Evolutionary conservation across 805 yeast genomes (phyloP).

Genomic region (Candida oleophila): DNA sequence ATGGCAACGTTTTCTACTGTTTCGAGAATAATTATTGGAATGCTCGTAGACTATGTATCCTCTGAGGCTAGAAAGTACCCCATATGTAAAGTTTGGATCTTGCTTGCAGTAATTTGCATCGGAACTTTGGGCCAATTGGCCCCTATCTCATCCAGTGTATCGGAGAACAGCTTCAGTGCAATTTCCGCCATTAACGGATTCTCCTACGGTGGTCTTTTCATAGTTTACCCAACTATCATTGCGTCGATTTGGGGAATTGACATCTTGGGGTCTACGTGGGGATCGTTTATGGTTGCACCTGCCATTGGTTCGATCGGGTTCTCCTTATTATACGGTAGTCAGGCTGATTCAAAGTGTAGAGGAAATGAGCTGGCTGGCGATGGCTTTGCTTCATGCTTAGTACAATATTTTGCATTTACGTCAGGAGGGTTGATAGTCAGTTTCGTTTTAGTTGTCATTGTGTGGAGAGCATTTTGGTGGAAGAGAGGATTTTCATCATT

Average conservation of each 20-base stretch:
- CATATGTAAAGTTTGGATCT: constrained; percentile 33
- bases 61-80: constrained; percentile 25
- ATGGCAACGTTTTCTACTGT: constrained; percentile 69
- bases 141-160: constrained; percentile 7
- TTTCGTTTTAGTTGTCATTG: constrained; percentile 19
- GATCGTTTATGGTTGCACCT: constrained; percentile 83
- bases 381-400: constrained; percentile 17
- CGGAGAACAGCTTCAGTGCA: constrained; percentile 18
- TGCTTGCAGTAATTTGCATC: constrained; percentile 21
- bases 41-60: constrained; percentile 59
- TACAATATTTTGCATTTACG: constrained; percentile 27
- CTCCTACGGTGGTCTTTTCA: constrained; percentile 80
- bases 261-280: constrained; percentile 90
- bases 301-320: constrained; percentile 74
- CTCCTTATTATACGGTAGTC: constrained; percentile 67
- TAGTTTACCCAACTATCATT: constrained; percentile 81
- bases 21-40: constrained; percentile 67
- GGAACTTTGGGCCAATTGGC: constrained; percentile 33
- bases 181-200: constrained; percentile 60
- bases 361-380: constrained; percentile 5
- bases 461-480: constrained; percentile 32
- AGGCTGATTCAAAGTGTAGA: constrained; percentile 49
- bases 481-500: constrained; percentile 26
- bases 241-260: constrained; percentile 87
- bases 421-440: constrained; percentile 24